Base-by-base conservation (phyloP, 2,329 filamentous ascomycete genomes). In the Ophiobolus disseminans region DNA sequence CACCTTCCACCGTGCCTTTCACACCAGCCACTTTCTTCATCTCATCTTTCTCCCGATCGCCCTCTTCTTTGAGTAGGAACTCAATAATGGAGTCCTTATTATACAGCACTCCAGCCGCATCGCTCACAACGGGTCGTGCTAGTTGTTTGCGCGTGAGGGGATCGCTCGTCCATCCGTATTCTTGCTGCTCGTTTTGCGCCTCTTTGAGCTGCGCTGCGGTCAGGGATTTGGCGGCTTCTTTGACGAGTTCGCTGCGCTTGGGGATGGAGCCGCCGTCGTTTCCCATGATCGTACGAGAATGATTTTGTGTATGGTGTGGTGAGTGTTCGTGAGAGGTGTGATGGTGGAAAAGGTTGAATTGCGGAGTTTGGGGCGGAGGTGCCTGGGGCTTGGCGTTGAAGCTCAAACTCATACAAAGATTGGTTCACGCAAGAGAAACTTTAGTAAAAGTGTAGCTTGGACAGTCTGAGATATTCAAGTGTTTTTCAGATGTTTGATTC, bases 191-290 rank as follows among this genome's bases (percentile, higher is more conserved):
- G 68, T 88, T 86, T 58, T 88, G 88, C 7, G 89, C 88, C 57
- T 94, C 91, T 77, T 97, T 97, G 48, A 96, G 78, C 77, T 97
- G 89, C 37, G 90, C 87, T 21, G 90, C 83, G 25, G 89, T 95
- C 17, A 89, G 89, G 41, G 86, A 83, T 63, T 90, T 89, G 32
- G 92, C 91, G 21, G 92, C 91, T 74, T 93, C 88, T 76, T 96
- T 96, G 73, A 99, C 94, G 36, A 99, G 89, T 75, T 99, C 95
- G 68, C 91, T 89, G 23, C 95, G 90, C 56, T 89, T 97, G 4
- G 94, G 94, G 62, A 99, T 99, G 61, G 90, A 86, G 71, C 94
- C 94, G 62, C 94, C 94, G 73, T 99, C 94, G 77, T 99, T 99
- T 72, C 94, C 94, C 94, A 99, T 97, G 63, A 41, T 56, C 35